Conservation (phyloP, 2,329 filamentous ascomycete genomes). For the Penicillium sp. region DNA sequence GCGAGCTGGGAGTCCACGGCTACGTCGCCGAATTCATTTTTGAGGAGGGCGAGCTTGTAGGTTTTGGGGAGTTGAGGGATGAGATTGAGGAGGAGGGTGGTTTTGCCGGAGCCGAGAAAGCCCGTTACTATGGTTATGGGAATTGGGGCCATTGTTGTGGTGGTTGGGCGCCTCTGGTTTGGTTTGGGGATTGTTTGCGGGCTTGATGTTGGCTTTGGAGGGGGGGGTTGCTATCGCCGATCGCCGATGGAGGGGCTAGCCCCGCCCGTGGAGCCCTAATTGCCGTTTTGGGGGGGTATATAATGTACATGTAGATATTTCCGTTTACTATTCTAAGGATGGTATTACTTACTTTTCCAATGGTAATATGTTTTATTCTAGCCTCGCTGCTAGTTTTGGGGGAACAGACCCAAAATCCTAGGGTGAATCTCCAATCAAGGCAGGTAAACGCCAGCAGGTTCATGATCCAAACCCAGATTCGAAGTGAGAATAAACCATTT, state of each 20-base stretch:
- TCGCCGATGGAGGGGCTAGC: constrained; percentile 8
- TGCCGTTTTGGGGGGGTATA: background rate
- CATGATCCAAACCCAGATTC: too few relatives aligned
- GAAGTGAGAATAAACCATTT: too few relatives aligned
- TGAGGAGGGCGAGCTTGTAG: constrained; percentile 90
- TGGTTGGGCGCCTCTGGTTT: background rate
- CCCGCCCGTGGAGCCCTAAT: constrained; percentile 4
- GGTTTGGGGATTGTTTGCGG: background rate
- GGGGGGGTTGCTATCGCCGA: background rate
- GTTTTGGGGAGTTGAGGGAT: constrained; percentile 82
- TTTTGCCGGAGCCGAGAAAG: constrained; percentile 95
- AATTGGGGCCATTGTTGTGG: constrained; percentile 61
- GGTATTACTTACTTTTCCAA: too few relatives aligned
- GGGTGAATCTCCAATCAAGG: too few relatives aligned
- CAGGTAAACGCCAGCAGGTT: too few relatives aligned
- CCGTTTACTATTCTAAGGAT: too few relatives aligned
- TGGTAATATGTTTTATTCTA: too few relatives aligned
- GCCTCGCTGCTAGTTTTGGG: too few relatives aligned
- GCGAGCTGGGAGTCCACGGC: constrained; percentile 92
- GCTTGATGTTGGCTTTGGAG: background rate
- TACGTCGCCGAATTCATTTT: constrained; percentile 97
- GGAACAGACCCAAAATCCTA: too few relatives aligned
- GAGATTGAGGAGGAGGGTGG: constrained; percentile 90
- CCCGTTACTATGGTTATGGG: constrained; percentile 94
- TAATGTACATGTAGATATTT: background rate